Conservation (phyloP, 192 early-diverging fungal species). For the Backusella westeae region DNA sequence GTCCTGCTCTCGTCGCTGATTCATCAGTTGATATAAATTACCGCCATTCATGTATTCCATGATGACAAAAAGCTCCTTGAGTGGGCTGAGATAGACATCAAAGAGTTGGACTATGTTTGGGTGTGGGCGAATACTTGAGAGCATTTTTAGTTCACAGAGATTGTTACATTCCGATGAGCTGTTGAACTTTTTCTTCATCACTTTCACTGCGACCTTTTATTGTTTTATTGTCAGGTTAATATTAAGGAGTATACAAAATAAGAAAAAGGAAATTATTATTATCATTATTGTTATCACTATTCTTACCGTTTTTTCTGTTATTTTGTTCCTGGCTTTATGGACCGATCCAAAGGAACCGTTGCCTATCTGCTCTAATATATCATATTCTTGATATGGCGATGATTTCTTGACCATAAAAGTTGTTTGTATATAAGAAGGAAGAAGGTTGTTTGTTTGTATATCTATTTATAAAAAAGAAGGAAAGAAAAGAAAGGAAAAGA, state of each 20-base stretch:
- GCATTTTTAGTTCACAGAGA: conserved; percentile 79
- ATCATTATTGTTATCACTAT: background rate
- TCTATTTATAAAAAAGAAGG: background rate
- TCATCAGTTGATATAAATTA: conserved; percentile 90
- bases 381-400: conserved; percentile 50
- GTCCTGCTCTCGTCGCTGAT: conserved; percentile 60
- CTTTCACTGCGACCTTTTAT: conserved; percentile 82
- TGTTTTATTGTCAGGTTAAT: background rate
- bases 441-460: background rate
- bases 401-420: conserved; percentile 20
- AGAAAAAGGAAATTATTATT: background rate
- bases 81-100: conserved; percentile 78
- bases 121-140: conserved; percentile 73
- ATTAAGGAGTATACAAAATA: background rate
- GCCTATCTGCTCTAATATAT: conserved; percentile 68
- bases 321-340: conserved; percentile 59
- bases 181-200: conserved; percentile 83
- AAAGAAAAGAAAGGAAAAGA: background rate
- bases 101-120: conserved; percentile 83
- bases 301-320: conserved; percentile 66
- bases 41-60: conserved; percentile 94
- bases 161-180: conserved; percentile 65
- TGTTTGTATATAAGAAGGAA: background rate
- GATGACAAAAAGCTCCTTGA: conserved; percentile 88
- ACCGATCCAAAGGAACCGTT: conserved; percentile 86